Percentiles rank a stretch among this genome's conserved stretches.
phyloP scores from a whole-genome alignment of 1,284 basidiomycete genomes.

The Ganoderma lucidum region DNA sequence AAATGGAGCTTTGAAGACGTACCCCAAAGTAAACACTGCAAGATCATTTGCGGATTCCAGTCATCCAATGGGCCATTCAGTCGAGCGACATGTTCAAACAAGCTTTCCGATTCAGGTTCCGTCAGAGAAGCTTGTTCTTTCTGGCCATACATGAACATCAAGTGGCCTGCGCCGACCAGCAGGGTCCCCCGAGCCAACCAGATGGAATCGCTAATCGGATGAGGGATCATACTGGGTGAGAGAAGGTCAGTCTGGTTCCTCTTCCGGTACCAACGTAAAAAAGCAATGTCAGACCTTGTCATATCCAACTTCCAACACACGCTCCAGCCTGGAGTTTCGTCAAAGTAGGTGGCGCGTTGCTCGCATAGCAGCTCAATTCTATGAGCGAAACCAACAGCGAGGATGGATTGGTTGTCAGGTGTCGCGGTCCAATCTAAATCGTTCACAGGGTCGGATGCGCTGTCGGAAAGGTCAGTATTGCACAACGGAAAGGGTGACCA shows the following conservation, averaged over 20 bases:
- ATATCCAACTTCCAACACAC: conserved; percentile 79
- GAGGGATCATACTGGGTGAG: conserved; percentile 68
- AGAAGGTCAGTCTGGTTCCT: not conserved
- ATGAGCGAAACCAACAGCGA: conserved; percentile 85
- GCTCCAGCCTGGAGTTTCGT: conserved; percentile 82
- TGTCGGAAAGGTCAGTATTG: conserved; percentile 12
- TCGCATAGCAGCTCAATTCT: conserved; percentile 86
- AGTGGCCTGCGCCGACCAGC: conserved; percentile 78
- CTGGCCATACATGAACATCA: conserved; percentile 78
- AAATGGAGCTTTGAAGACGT: conserved; percentile 32
- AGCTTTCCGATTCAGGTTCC: conserved; percentile 45
- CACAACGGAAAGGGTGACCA: not conserved
- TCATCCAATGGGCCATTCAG: conserved; percentile 87
- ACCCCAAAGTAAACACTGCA: conserved; percentile 95
- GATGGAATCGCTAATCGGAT: conserved; percentile 84
- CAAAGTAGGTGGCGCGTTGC: conserved; percentile 89
- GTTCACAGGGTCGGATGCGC: conserved; percentile 65
- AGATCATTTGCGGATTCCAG: conserved; percentile 90
- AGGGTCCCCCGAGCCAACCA: conserved; percentile 87
- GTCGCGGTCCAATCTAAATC: conserved; percentile 95
- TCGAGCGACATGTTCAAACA: conserved; percentile 85
- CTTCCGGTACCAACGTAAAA: not conserved
- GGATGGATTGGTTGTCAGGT: conserved; percentile 86
- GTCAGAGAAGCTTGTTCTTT: conserved; percentile 33
- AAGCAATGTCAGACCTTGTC: conserved; percentile 52